phyloP scores from a whole-genome alignment of 768 basidiomycete species.

The Leccinum arenicola region DNA sequence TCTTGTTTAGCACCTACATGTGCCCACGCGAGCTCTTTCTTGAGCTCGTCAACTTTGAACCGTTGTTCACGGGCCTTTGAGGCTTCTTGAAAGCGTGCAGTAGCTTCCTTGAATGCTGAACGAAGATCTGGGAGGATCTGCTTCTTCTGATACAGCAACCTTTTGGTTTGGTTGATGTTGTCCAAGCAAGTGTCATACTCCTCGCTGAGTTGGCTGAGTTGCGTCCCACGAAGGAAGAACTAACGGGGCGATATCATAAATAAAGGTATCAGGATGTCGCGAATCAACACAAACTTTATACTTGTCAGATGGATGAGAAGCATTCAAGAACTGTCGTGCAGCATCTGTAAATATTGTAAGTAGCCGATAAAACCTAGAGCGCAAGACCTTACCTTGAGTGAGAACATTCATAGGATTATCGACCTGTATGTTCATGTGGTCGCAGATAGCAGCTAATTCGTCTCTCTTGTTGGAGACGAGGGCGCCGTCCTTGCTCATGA shows the following conservation, averaged over 20 bases:
- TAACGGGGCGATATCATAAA: conserved; percentile 29
- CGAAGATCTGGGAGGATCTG: conserved; percentile 78
- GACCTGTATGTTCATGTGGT: conserved; percentile 96
- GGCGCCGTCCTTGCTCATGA: conserved; percentile 65
- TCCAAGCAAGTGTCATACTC: conserved; percentile 79
- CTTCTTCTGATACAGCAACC: conserved; percentile 65
- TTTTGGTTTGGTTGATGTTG: conserved; percentile 68
- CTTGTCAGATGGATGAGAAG: conserved; percentile 77
- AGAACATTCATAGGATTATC: conserved; percentile 96
- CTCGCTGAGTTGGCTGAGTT: conserved; percentile 80
- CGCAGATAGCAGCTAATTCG: conserved; percentile 84
- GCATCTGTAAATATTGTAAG: conserved; percentile 26
- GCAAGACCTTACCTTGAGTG: conserved; percentile 60
- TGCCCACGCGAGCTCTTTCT: conserved; percentile 86
- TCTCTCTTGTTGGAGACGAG: conserved; percentile 74
- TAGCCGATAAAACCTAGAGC: background rate
- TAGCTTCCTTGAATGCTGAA: conserved; percentile 53
- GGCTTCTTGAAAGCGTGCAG: conserved; percentile 66
- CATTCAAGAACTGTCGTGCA: conserved; percentile 73
- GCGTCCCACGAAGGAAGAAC: conserved; percentile 96
- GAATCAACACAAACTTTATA: conserved; percentile 62
- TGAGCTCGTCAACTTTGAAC: conserved; percentile 63
- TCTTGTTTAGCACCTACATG: conserved; percentile 70
- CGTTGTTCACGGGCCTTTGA: conserved; percentile 69
- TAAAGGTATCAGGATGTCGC: background rate